Evolutionary conservation across 148 eudicot genomes (phyloP).

Genomic region (Suaeda aralocaspica): DNA sequence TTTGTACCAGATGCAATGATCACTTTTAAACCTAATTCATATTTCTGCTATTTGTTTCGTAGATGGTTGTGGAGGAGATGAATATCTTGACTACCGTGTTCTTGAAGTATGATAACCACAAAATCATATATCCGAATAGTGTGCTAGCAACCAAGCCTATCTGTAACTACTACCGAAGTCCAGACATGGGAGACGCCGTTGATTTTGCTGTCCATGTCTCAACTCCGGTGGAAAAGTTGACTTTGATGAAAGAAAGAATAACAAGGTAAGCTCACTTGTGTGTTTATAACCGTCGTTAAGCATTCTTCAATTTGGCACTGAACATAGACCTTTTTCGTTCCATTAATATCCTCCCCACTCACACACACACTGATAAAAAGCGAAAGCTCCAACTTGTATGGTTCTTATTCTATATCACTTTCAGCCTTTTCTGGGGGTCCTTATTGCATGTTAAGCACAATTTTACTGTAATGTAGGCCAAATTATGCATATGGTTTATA

Average conservation of each 20-base stretch:
- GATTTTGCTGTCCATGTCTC: conserved; percentile 68
- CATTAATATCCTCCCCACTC: too few species aligned
- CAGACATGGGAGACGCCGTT: conserved; percentile 79
- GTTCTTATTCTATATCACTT: conserved; percentile 18
- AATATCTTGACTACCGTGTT: conserved; percentile 72
- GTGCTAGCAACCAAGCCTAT: conserved; percentile 74
- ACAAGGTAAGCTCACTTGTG: conserved; percentile 35
- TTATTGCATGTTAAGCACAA: not conserved
- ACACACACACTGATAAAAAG: too few species aligned
- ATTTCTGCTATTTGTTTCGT: not conserved
- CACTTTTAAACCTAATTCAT: not conserved
- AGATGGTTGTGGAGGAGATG: conserved; percentile 95
- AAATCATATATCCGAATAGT: conserved; percentile 69
- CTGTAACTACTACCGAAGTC: conserved; percentile 71
- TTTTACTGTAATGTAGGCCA: not conserved
- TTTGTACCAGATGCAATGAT: not conserved
- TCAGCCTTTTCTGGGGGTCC: conserved; percentile 15
- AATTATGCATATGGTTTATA: not conserved
- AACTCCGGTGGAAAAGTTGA: conserved; percentile 65
- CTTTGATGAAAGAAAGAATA: conserved; percentile 66
- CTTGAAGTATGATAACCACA: conserved; percentile 67
- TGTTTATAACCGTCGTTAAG: not conserved
- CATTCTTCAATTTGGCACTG: not conserved
- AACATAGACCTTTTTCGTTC: too few species aligned
- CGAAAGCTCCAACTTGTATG: conserved; percentile 7